Evolutionary conservation across 1,139 yeast species (phyloP), one percentile per base, ranked within the genome.

Genomic region (Lodderomyces orthopsilosis): DNA sequence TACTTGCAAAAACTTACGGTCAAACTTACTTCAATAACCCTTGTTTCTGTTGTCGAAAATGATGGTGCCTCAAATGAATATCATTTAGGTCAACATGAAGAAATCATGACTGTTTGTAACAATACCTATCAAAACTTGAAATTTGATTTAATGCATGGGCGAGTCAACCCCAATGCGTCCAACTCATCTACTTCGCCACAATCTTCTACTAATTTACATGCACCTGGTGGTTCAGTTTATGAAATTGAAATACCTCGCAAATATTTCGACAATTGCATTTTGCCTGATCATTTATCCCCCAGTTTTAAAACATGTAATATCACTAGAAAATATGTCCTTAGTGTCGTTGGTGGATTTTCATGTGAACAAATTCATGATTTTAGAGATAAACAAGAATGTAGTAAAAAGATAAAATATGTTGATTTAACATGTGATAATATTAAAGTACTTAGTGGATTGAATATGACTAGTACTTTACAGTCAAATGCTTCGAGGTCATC

Each of bases 251-350:
- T 77, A 9, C 81, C 82, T 0, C 48, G 51, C n/a, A 56, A 62
- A 42, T 59, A 65, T 43, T 74, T 61, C 43, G 55, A 61, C 30
- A 70, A 70, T 46, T 72, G 77, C 27, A 56, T 67, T 1, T 54
- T 81, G 12, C 85, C 87, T 0, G 74, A 68, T 38, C 58, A 67
- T 43, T 59, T 79, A 7, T 61, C 80, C 1, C 86, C 87, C 2
- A 65, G 77, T 5, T 83, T 83, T 58, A 63, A 59, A 32, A 77
- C 83, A 2, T 82, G 88, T 57, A 81, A 81, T 55, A 71, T 82
- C 13, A 56, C 69, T 4, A 63, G 86, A 38, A 55, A 53, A n/a
- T 81, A 82, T 53, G 57, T 61, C 10, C 49, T 81, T 35, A 59
- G 59, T 15, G 62, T 81, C 2, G 58, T 59, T 2, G 81, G 70